These are phyloP conservation scores for Rubia balearica DNA, from an alignment of 305 asterid species.

Conservation along the genomic window DNA sequence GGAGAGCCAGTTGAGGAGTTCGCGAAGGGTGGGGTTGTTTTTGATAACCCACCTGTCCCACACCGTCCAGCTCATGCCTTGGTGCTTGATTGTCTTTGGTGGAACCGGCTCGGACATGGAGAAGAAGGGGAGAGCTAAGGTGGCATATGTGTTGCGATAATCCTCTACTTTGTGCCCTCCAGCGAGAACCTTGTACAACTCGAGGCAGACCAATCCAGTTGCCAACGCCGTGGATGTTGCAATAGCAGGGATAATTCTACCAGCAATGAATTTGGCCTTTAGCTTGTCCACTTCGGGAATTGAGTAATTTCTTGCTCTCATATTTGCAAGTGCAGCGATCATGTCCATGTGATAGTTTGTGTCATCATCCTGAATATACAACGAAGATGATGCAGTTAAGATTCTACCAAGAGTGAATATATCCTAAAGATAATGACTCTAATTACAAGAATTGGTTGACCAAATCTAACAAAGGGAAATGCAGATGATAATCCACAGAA, in stretches of 20 bases:
- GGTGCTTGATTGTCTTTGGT: constrained; percentile 68
- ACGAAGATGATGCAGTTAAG: background rate
- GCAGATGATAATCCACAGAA: background rate
- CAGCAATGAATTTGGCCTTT: constrained; percentile 89
- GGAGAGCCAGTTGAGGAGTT: constrained; percentile 66
- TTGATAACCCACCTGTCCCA: constrained; percentile 83
- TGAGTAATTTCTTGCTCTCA: constrained; percentile 94
- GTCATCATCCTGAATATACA: constrained; percentile 65
- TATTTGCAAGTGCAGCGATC: constrained; percentile 92
- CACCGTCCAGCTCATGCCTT: constrained; percentile 82
- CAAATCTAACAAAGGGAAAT: background rate
- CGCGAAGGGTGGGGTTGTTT: constrained; percentile 63
- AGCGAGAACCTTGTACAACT: constrained; percentile 69
- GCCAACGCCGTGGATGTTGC: constrained; percentile 97
- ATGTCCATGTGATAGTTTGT: constrained; percentile 92
- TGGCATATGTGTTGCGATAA: constrained; percentile 87
- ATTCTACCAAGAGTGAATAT: background rate
- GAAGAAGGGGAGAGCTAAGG: constrained; percentile 80
- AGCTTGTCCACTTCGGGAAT: constrained; percentile 91
- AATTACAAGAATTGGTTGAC: background rate
- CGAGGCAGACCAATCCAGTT: constrained; percentile 90
- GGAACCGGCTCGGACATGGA: constrained; percentile 90
- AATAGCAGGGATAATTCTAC: constrained; percentile 88
- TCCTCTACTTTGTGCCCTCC: constrained; percentile 80
- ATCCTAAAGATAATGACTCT: background rate